Percentiles rank a stretch among this genome's conserved stretches.
Conservation (phyloP, 2,329 filamentous ascomycete species). For the Elsinoe batatas region DNA sequence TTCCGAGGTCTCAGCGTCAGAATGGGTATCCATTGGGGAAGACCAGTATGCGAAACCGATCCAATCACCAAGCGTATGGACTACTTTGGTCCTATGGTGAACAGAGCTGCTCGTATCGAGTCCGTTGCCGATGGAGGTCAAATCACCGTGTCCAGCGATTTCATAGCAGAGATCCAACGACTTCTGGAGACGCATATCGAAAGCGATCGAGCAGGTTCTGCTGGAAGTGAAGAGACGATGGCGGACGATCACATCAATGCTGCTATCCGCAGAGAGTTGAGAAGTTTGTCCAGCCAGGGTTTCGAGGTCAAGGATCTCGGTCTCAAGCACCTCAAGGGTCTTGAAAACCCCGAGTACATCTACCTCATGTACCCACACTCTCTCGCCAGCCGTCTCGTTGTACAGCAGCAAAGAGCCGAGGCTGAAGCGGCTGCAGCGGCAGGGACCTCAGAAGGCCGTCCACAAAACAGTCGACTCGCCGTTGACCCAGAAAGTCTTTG, state of each 20-base stretch:
- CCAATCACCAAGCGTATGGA: constrained; percentile 97
- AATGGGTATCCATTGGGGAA: constrained; percentile 96
- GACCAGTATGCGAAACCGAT: constrained; percentile 88
- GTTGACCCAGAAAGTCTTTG: constrained; percentile 81
- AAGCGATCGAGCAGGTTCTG: constrained; percentile 59
- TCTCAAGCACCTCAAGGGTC: constrained; percentile 87
- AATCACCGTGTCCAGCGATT: constrained; percentile 93
- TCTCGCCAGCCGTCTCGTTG: constrained; percentile 67
- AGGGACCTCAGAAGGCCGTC: constrained; percentile 40
- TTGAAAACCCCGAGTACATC: constrained; percentile 93
- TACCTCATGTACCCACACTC: constrained; percentile 92
- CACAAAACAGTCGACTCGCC: constrained; percentile 52
- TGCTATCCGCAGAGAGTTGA: constrained; percentile 76
- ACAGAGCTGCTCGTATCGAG: constrained; percentile 88
- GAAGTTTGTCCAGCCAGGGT: constrained; percentile 77
- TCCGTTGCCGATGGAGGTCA: constrained; percentile 92
- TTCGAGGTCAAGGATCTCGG: constrained; percentile 97
- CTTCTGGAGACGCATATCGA: constrained; percentile 86
- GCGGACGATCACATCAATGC: constrained; percentile 65
- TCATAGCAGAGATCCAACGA: constrained; percentile 89
- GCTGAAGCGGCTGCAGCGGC: constrained; percentile 31
- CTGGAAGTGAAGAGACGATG: constrained; percentile 62
- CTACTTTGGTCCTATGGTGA: constrained; percentile 99
- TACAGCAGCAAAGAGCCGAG: constrained; percentile 49
- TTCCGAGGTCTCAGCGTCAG: constrained; percentile 90